Base-by-base conservation (phyloP, 2,329 filamentous ascomycete species). In the Helotiales sp. region DNA sequence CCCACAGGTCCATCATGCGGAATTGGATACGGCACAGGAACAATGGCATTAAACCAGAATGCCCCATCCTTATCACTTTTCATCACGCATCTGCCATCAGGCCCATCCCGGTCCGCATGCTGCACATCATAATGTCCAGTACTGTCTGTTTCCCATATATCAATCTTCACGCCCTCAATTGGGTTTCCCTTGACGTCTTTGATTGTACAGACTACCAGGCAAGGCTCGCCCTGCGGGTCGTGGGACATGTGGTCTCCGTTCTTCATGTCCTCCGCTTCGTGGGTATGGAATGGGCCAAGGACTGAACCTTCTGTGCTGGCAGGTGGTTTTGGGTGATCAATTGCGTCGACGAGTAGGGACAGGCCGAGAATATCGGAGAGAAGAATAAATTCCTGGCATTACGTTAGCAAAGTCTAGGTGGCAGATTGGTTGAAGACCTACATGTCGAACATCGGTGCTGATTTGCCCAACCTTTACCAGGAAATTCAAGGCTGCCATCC, bases 21-120 rank as follows among this genome's bases (percentile, higher is more conserved):
- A 67, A 96, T 95, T 0, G 90, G 88, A 73, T 96, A 96, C 53
- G 88, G 86, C 57, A 96, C 91, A 0, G 92, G 92, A 59, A 88
- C 86, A 70, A 96, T 91, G 0, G 88, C 90, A 68, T 86, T 87
- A 77, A 96, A 96, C 86, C 88, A 96, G 71, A 96, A 95, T 1
- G 79, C 69, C 0, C 93, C 93, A 33, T 91, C 77, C 0, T 80
- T 77, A 65, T 93, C 90, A 60, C 81, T 88, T 40, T 75, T 74
- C 78, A 91, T 81, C 57, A 93, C 80, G 56, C 88, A 89, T 40
- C 90, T 79, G 48, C 90, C 89, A 75, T 91, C 88, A 0, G 89
- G 88, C 1, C 77, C 80, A 7, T 79, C 73, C 3, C 86, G 78
- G 40, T 83, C 82, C 0, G 82, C 77, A 70, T 91, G 86, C 73